These are phyloP conservation scores for Oryza longistaminata DNA, from an alignment of 176 grass and related monocot species.

Conservation along the genomic window DNA sequence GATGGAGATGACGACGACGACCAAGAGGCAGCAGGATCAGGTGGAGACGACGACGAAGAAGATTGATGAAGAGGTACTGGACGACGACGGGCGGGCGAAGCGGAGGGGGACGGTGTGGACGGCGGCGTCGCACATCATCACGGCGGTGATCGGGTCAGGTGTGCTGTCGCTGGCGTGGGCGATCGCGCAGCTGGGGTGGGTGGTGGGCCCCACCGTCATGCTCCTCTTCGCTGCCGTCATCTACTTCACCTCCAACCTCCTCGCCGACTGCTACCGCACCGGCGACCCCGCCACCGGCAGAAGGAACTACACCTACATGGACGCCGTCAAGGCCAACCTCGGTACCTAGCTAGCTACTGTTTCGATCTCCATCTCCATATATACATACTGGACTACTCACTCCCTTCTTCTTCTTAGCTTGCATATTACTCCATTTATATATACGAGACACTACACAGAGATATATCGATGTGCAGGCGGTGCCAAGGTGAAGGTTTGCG, in stretches of 20 bases:
- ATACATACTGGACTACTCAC: no score
- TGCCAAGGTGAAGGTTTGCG: conserved; percentile 56
- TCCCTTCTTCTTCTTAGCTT: no score
- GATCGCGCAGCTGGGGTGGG: conserved; percentile 57
- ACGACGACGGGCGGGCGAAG: conserved; percentile 54
- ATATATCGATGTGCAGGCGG: conserved; percentile 26
- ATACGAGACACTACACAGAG: neutral
- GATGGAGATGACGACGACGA: no score
- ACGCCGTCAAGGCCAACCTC: conserved; percentile 56
- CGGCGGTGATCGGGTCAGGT: conserved; percentile 60
- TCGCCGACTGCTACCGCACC: conserved; percentile 53
- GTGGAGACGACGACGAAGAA: no score
- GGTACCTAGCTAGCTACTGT: no score
- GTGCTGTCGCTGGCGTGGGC: conserved; percentile 60
- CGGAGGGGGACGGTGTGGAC: conserved; percentile 60
- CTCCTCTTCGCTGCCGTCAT: conserved; percentile 56
- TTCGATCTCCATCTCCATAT: no score
- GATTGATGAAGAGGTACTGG: neutral
- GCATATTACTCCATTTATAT: no score
- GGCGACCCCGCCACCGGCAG: conserved; percentile 47
- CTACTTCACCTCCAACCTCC: conserved; percentile 52
- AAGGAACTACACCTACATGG: conserved; percentile 72
- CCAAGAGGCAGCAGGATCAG: no score
- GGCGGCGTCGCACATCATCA: conserved; percentile 66
- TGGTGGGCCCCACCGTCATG: conserved; percentile 52